These are phyloP conservation scores for Aureobasidium lini DNA, from an alignment of 2,329 filamentous ascomycete genomes.

Conservation along the genomic window DNA sequence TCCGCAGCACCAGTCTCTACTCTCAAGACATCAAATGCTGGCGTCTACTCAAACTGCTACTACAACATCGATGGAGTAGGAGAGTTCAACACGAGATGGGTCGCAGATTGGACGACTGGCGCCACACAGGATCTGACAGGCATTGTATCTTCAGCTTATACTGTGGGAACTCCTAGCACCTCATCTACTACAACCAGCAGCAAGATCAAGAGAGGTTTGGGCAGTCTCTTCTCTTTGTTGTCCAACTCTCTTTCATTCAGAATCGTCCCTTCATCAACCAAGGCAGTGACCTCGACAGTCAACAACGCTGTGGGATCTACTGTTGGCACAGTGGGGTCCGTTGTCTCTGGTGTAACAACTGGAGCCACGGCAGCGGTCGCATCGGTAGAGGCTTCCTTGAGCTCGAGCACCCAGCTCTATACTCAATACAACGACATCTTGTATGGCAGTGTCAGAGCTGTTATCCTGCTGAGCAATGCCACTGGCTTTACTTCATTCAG, in stretches of 20 bases:
- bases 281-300: not conserved
- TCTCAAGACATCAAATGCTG: not conserved
- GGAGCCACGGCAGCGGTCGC: not conserved
- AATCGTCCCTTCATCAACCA: not conserved
- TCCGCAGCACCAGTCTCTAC: not conserved
- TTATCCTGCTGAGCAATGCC: constrained; percentile 62
- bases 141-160: constrained; percentile 4
- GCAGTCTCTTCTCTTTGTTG: not conserved
- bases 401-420: constrained; percentile 51
- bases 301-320: not conserved
- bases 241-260: not conserved
- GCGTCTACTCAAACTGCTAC: constrained; percentile 9
- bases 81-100: constrained; percentile 10
- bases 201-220: constrained; percentile 1
- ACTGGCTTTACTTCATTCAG: constrained; percentile 60
- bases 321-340: not conserved
- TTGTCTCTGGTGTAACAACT: not conserved
- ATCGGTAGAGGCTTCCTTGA: not conserved
- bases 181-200: not conserved
- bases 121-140: not conserved
- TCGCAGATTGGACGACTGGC: not conserved
- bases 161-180: not conserved
- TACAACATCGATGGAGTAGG: constrained; percentile 4
- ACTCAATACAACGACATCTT: constrained; percentile 53
- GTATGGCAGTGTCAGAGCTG: constrained; percentile 63